A percentile compares a stretch with the other conserved stretches of the same genome.
These are phyloP conservation scores for Backusella psychrophila DNA, from an alignment of 192 early-diverging fungal genomes.

Conservation along the genomic window DNA sequence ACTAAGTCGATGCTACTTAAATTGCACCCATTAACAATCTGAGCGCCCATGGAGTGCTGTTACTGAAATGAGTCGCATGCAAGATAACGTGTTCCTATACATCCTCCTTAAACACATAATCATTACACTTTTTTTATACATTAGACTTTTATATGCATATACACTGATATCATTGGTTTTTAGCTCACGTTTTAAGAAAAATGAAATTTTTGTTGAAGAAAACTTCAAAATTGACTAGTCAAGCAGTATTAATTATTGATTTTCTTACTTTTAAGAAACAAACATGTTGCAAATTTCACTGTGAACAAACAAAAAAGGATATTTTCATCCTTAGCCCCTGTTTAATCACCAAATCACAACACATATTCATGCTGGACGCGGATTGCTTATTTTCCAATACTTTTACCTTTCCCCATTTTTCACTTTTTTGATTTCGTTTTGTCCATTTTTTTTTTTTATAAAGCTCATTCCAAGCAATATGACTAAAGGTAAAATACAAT, in stretches of 20 bases:
- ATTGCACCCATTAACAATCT: not conserved
- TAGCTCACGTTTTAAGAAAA: not conserved
- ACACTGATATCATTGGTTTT: not conserved
- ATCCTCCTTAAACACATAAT: not conserved
- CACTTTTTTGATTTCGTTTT: not conserved
- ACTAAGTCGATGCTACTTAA: not conserved
- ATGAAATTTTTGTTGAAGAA: not conserved
- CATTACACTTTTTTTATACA: not conserved
- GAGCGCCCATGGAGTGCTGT: not conserved
- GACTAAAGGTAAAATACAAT: not conserved
- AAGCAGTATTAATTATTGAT: not conserved
- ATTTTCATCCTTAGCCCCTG: not conserved
- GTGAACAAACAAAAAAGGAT: not conserved
- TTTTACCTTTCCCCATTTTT: not conserved
- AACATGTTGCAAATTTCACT: not conserved
- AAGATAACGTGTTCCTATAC: not conserved
- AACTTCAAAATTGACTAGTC: not conserved
- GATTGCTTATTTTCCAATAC: not conserved
- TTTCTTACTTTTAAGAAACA: not conserved
- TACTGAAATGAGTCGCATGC: not conserved
- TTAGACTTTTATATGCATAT: not conserved
- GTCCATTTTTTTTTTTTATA: not conserved
- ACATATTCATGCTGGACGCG: not conserved
- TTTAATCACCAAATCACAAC: not conserved
- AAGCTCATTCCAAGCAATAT: not conserved